These are phyloP conservation scores for Chaetomium olivaceum DNA, from an alignment of 2,329 filamentous ascomycete species.

Conservation along the genomic window DNA sequence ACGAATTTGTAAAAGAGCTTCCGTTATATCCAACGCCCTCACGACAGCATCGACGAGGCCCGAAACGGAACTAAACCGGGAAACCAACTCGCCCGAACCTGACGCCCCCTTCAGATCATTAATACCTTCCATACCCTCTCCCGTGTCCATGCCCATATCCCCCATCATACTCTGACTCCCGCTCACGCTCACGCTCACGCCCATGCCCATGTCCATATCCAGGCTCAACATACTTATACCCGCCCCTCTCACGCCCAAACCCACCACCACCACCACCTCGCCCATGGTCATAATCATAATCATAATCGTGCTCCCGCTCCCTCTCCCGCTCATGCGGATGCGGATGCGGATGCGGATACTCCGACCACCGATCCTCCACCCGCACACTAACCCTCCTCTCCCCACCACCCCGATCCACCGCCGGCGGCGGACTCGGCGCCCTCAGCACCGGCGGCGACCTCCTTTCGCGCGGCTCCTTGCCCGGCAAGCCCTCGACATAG, in stretches of 20 bases:
- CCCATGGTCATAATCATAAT: background rate
- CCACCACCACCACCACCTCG: background rate
- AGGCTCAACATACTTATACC: background rate
- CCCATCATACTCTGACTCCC: background rate
- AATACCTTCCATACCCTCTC: constrained; percentile 9
- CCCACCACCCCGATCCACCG: constrained; percentile 14
- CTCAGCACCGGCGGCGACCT: constrained; percentile 35
- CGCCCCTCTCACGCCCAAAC: background rate
- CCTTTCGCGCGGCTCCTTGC: constrained; percentile 33
- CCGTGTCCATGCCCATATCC: background rate
- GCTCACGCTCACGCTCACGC: background rate
- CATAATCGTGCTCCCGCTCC: background rate
- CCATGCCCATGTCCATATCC: background rate
- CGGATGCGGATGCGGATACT: background rate
- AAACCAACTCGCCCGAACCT: background rate
- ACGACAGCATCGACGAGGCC: background rate
- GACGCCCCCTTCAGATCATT: background rate
- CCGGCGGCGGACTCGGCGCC: constrained; percentile 37
- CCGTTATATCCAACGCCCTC: background rate
- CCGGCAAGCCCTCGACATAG: constrained; percentile 52
- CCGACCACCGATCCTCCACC: constrained; percentile 19
- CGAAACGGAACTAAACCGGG: background rate
- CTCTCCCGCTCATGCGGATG: too few relatives aligned
- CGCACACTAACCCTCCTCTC: constrained; percentile 23
- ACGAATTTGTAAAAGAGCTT: background rate